phyloP scores from a whole-genome alignment of 192 early-diverging fungal genomes.

The Pilobolus umbonatus region DNA sequence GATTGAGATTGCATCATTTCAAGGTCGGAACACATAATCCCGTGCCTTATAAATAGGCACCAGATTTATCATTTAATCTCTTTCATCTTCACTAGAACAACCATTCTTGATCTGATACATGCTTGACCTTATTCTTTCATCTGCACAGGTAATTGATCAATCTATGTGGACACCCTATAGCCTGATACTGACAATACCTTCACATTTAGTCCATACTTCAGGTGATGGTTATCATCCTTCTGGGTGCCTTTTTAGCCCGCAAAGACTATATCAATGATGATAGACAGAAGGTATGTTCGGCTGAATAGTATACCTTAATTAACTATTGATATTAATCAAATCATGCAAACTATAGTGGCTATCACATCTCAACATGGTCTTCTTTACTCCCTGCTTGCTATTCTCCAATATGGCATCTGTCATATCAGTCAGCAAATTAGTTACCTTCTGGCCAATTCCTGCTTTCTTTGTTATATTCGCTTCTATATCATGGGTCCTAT shows the following conservation, averaged over 20 bases:
- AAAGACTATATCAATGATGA: slow-evolving; percentile 20
- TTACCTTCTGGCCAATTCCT: slow-evolving; percentile 71
- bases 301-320: neutral
- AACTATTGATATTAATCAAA: neutral
- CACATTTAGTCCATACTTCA: slow-evolving; percentile 29
- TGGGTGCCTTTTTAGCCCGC: slow-evolving; percentile 16
- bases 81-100: neutral
- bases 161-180: neutral
- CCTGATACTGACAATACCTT: neutral
- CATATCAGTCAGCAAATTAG: slow-evolving; percentile 55
- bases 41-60: neutral
- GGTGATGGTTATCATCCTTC: slow-evolving; percentile 24
- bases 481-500: slow-evolving; percentile 25
- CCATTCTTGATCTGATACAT: neutral
- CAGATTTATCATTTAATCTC: neutral
- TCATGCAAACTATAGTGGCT: slow-evolving; percentile 35
- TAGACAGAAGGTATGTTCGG: slow-evolving; percentile 22
- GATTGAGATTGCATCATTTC: neutral
- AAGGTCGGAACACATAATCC: neutral
- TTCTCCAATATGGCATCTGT: slow-evolving; percentile 71
- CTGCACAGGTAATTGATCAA: neutral
- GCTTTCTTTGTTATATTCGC: slow-evolving; percentile 42
- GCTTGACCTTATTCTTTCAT: neutral
- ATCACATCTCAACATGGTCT: slow-evolving; percentile 59
- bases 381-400: slow-evolving; percentile 71